Percentiles rank a stretch among this genome's conserved stretches.
These are phyloP conservation scores for Penicillium bialowiezense DNA, from an alignment of 495 filamentous ascomycete genomes.

Conservation along the genomic window DNA sequence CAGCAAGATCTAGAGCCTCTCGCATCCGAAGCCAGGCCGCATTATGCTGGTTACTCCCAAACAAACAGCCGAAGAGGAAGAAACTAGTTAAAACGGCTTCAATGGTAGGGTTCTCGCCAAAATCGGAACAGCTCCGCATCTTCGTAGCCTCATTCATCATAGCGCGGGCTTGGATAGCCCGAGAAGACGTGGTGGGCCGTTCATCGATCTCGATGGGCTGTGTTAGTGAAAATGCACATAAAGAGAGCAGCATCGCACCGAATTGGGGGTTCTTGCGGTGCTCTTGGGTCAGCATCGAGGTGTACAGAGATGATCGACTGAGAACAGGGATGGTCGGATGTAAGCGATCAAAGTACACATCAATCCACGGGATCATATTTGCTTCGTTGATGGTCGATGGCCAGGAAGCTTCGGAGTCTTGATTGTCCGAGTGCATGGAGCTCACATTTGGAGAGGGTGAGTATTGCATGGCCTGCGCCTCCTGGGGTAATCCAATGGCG, in stretches of 20 bases:
- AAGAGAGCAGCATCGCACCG: slow-evolving; percentile 64
- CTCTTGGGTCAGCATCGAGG: slow-evolving; percentile 58
- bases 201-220: slow-evolving; percentile 66
- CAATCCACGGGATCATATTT: slow-evolving; percentile 58
- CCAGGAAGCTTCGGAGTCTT: slow-evolving; percentile 26
- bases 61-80: slow-evolving; percentile 74
- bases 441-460: slow-evolving; percentile 14
- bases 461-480: slow-evolving; percentile 20
- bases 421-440: slow-evolving; percentile 18
- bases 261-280: slow-evolving; percentile 65
- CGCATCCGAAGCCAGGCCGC: slow-evolving; percentile 58
- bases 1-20: slow-evolving; percentile 57
- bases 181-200: slow-evolving; percentile 37
- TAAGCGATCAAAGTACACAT: slow-evolving; percentile 80
- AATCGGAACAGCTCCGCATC: slow-evolving; percentile 72
- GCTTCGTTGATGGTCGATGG: slow-evolving; percentile 37
- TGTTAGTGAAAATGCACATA: slow-evolving; percentile 82
- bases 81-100: slow-evolving; percentile 73
- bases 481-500: slow-evolving; percentile 21
- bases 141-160: slow-evolving; percentile 75
- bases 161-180: slow-evolving; percentile 51
- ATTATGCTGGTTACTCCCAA: slow-evolving; percentile 60
- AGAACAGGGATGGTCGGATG: slow-evolving; percentile 80
- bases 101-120: slow-evolving; percentile 67
- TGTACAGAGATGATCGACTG: slow-evolving; percentile 60